phyloP scores from a whole-genome alignment of 148 eudicot species.

The Vaccinium corymbosum region DNA sequence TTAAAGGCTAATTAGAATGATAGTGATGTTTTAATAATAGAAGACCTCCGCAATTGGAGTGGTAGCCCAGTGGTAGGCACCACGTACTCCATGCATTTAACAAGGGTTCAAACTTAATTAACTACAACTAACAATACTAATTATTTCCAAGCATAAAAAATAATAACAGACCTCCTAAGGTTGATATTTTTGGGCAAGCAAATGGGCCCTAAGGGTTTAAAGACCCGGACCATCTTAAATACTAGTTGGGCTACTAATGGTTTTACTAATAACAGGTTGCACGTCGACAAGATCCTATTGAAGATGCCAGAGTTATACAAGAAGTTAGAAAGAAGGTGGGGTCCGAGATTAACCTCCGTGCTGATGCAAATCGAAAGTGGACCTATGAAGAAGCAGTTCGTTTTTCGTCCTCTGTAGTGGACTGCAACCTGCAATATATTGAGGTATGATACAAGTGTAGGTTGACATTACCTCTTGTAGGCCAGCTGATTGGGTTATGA shows the following conservation, averaged over 20 bases:
- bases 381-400: constrained; percentile 65
- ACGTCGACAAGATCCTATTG: constrained; percentile 71
- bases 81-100: too few relatives aligned
- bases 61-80: too few relatives aligned
- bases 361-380: constrained; percentile 94
- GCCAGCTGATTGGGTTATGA: neutral
- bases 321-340: constrained; percentile 84
- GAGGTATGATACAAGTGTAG: constrained; percentile 46
- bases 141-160: too few relatives aligned
- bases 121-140: too few relatives aligned
- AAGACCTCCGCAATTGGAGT: too few relatives aligned
- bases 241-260: constrained; percentile 1
- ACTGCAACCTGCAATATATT: constrained; percentile 74
- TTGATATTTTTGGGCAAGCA: neutral
- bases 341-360: constrained; percentile 58
- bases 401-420: constrained; percentile 64
- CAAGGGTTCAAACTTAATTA: too few relatives aligned
- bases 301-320: constrained; percentile 70
- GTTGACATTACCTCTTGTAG: neutral
- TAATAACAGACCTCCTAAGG: neutral
- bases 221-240: neutral
- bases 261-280: constrained; percentile 56
- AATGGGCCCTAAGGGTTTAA: neutral
- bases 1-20: neutral
- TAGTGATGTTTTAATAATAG: neutral